phyloP scores from a whole-genome alignment of 768 basidiomycete genomes.

The Termitomyces sp. region DNA sequence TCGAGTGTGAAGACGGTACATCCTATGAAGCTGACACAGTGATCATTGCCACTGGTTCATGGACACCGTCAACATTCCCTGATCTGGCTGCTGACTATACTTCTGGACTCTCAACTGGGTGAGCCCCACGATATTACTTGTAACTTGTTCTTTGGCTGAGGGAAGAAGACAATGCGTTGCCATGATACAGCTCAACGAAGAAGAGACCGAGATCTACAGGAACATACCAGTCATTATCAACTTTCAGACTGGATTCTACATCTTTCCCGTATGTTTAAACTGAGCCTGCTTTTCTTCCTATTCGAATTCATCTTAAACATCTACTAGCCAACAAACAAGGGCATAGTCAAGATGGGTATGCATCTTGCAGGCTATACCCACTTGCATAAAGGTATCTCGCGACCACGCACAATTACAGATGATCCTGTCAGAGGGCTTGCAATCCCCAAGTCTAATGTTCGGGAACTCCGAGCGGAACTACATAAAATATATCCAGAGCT shows the following conservation, averaged over 20 bases:
- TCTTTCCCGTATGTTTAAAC: slow-evolving; percentile 62
- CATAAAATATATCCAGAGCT: slow-evolving; percentile 70
- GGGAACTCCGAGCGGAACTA: slow-evolving; percentile 47
- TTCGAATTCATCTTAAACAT: background rate
- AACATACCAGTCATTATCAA: slow-evolving; percentile 68
- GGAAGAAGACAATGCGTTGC: slow-evolving; percentile 68
- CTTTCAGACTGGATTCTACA: slow-evolving; percentile 70
- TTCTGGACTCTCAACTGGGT: slow-evolving; percentile 79
- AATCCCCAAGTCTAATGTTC: slow-evolving; percentile 58
- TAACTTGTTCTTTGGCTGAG: background rate
- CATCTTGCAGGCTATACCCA: slow-evolving; percentile 73
- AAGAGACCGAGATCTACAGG: slow-evolving; percentile 62
- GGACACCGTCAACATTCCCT: slow-evolving; percentile 81
- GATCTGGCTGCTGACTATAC: slow-evolving; percentile 42
- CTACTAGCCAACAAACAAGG: slow-evolving; percentile 57
- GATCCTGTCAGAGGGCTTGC: slow-evolving; percentile 53
- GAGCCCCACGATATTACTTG: slow-evolving; percentile 14
- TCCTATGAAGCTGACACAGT: slow-evolving; percentile 53
- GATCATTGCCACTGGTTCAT: slow-evolving; percentile 72
- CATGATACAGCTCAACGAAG: slow-evolving; percentile 64
- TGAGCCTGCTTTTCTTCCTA: background rate
- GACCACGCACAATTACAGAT: slow-evolving; percentile 68
- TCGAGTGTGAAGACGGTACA: slow-evolving; percentile 56
- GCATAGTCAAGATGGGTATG: slow-evolving; percentile 73
- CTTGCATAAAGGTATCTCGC: slow-evolving; percentile 48